Percentiles rank a stretch among this genome's conserved stretches.
Evolutionary conservation across 805 yeast species (phyloP).

Genomic region (Cyberlindnera euphorbiiphila): DNA sequence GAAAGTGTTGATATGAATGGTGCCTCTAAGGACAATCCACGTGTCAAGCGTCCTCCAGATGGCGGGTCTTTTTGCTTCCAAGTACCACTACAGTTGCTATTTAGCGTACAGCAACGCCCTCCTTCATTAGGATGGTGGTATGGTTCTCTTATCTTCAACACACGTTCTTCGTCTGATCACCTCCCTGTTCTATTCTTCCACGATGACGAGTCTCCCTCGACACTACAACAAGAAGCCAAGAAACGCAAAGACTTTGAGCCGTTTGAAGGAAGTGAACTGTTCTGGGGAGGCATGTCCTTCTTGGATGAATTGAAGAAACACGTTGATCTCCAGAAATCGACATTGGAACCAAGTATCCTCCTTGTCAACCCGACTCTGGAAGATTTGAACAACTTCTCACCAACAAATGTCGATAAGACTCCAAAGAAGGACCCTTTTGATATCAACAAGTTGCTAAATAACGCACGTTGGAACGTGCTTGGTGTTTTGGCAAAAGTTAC

Average conservation of each 20-base stretch:
- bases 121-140: constrained; percentile 90
- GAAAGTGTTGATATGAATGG: constrained; percentile 44
- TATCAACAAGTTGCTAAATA: constrained; percentile 49
- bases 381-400: constrained; percentile 37
- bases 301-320: constrained; percentile 48
- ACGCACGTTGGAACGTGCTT: constrained; percentile 82
- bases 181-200: constrained; percentile 89
- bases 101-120: constrained; percentile 76
- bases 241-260: constrained; percentile 70
- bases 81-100: constrained; percentile 53
- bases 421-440: constrained; percentile 12
- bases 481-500: constrained; percentile 75
- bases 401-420: constrained; percentile 23
- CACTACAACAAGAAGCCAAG: constrained; percentile 54
- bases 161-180: constrained; percentile 53
- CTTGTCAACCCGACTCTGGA: constrained; percentile 70
- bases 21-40: constrained; percentile 17
- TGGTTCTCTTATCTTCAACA: constrained; percentile 78
- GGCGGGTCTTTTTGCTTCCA: constrained; percentile 63
- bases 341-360: constrained; percentile 66
- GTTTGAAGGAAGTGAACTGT: constrained; percentile 52
- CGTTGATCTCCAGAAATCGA: constrained; percentile 63
- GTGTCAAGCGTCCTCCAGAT: constrained; percentile 50
- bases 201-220: constrained; percentile 80
- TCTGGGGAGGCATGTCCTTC: constrained; percentile 92